These are phyloP conservation scores for Eucalyptus cloeziana DNA, from an alignment of 345 rosid species.

Conservation along the genomic window DNA sequence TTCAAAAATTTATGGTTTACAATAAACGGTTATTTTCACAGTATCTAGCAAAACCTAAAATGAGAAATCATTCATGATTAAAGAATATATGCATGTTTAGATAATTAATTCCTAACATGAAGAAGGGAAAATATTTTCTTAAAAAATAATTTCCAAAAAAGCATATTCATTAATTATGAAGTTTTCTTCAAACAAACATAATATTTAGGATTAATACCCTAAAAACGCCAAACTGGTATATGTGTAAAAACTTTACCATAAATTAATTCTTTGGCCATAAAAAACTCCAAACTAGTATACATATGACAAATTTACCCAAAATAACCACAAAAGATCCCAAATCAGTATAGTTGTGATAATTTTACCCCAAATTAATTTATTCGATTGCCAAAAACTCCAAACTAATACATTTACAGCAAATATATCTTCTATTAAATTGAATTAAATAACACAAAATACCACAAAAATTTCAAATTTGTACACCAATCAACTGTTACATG, in stretches of 20 bases:
- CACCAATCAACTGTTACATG: accelerated
- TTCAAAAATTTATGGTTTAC: accelerated
- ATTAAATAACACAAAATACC: accelerated
- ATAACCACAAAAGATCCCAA: accelerated
- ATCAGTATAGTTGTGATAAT: accelerated
- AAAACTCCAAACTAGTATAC: accelerated
- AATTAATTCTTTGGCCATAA: accelerated
- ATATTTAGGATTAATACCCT: too few relatives aligned
- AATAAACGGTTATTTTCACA: too few relatives aligned
- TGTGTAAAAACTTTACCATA: accelerated
- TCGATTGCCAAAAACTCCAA: accelerated
- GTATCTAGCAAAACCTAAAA: too few relatives aligned
- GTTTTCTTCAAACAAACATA: too few relatives aligned
- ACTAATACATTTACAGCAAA: too few relatives aligned
- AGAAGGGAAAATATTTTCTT: too few relatives aligned
- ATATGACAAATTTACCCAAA: accelerated
- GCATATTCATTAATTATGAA: too few relatives aligned
- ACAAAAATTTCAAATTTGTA: accelerated
- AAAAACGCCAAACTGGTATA: accelerated
- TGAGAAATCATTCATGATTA: neutral
- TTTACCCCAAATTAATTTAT: too few relatives aligned
- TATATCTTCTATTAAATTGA: too few relatives aligned
- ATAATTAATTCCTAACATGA: too few relatives aligned
- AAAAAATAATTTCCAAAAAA: too few relatives aligned
- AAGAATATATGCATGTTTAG: neutral